Base-by-base conservation (phyloP, 805 yeast genomes). In the Saturnispora silvae region DNA sequence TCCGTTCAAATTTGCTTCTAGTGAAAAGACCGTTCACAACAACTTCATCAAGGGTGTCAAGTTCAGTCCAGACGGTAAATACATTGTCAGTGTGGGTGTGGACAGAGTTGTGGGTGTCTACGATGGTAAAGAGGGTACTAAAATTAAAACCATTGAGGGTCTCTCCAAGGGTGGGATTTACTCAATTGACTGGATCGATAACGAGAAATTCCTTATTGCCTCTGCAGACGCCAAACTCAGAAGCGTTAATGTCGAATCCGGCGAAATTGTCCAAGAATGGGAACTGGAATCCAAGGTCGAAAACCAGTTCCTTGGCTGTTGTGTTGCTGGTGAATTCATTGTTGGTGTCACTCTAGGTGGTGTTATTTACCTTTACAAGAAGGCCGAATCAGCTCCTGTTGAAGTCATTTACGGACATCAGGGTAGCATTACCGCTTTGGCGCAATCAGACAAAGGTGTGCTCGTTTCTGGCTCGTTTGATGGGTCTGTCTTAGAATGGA, bases 111-210 rank as follows among this genome's bases (percentile, higher is more conserved):
- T 84, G 40, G 81, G 71, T 24, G 56, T 87, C 7, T 92, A 84
- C 56, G 94, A 89, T 44, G 96, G 96, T 17, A 77, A 78, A 47
- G 72, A 82, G 5, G 96, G 96, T 28, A 95, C 82, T 35, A 72
- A 69, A 45, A 37, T 77, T 14, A 66, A 68, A 38, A 71, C 68
- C 48, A 53, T 76, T 20, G 72, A 70, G 4, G 46, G 44, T 16
- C 53, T 56, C 4, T 89, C 89, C 48, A 67, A 70, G 6, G 94
- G 94, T 33, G 87, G 96, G 33, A 71, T 87, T n/a, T 81, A 77
- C 50, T 77, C 81, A 1, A 60, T 87, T 3, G 68, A 79, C 17
- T 86, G 94, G 89, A 60, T 67, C 25, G 63, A 67, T 35, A 63
- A 64, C 20, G 75, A 70, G 45, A 64, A 75, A 2, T 82, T 87